Base-by-base conservation (phyloP, 1,139 yeast genomes). In the Nakaseomyces bracarensis region DNA sequence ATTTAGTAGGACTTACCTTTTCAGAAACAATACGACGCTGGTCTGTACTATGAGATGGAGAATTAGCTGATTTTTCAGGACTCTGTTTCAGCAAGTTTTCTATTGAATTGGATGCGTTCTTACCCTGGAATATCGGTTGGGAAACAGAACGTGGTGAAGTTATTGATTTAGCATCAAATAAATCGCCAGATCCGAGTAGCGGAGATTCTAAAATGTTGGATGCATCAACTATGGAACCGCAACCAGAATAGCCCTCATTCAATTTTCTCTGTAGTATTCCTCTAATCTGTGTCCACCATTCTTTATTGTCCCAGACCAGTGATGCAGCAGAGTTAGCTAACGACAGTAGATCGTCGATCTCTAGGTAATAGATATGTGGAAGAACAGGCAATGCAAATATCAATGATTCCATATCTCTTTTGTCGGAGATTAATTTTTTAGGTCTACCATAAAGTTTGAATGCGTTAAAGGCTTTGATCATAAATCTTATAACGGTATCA, bases 401-500 rank as follows among this genome's bases (percentile, higher is more conserved):
- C 45, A 91, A 67, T 5, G 96, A 85, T 21, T 78, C 73, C 34
- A 78, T 69, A 58, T 89, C 96, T 20, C 74, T 69, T 60, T 93
- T 82, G 63, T 86, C 93, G 2, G 97, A 95, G 59, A 84, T 87
- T 51, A 91, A 70, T 46, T 93, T 71, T 51, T 77, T 75, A 1
- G 98, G 98, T 47, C 98, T 75, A 27, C 98, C 98, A 57, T 91
- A 91, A 36, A 91, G 70, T 35, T 80, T 80, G 65, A 87, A 91
- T 1, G 94, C 75, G 58, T 91, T 96, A 65, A 86, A 69, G 19
- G 85, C 67, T 0, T 97, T 97, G 4, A 91, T 72, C 54, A 91
- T 66, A 58, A 86, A 87, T 49, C 97, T 70, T 46, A 91, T 89
- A 54, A 89, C 72, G 1, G 97, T 89, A 62, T 91, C 97, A 62